A percentile compares a stretch with the other conserved stretches of the same genome.
Evolutionary conservation across 805 yeast species (phyloP).

Genomic region (Lipomyces sp.): DNA sequence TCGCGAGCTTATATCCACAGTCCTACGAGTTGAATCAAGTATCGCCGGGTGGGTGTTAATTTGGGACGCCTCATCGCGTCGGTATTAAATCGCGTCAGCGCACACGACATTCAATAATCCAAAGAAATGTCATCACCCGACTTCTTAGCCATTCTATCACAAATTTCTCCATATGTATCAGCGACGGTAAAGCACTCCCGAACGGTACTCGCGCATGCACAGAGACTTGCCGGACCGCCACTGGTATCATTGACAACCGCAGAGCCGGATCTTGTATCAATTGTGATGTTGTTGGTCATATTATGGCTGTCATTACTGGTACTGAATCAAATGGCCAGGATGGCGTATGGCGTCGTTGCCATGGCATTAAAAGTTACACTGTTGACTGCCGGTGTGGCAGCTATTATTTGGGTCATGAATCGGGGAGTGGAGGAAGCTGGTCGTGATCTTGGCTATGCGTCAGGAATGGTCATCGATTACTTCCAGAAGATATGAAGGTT

Average conservation of each 20-base stretch:
- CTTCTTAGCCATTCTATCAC: not conserved
- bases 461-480: constrained; percentile 9
- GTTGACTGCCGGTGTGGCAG: constrained; percentile 18
- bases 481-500: constrained; percentile 11
- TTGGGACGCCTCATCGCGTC: not conserved
- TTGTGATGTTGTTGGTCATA: constrained; percentile 31
- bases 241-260: constrained; percentile 23
- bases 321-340: constrained; percentile 32
- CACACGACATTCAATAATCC: not conserved
- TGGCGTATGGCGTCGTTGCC: constrained; percentile 34
- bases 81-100: not conserved
- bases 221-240: constrained; percentile 17
- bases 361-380: constrained; percentile 25
- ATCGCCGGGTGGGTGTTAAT: not conserved
- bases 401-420: constrained; percentile 23
- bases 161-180: constrained; percentile 6
- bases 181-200: not conserved
- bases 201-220: constrained; percentile 11
- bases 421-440: constrained; percentile 19
- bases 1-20: not conserved
- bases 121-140: not conserved
- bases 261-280: constrained; percentile 32
- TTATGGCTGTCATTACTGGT: constrained; percentile 37
- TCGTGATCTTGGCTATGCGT: constrained; percentile 8
- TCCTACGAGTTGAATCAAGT: not conserved